Evolutionary conservation across 768 basidiomycete genomes (phyloP), one percentile per base, ranked within the genome.

Genomic region (Tylopilus rubrobrunneus): DNA sequence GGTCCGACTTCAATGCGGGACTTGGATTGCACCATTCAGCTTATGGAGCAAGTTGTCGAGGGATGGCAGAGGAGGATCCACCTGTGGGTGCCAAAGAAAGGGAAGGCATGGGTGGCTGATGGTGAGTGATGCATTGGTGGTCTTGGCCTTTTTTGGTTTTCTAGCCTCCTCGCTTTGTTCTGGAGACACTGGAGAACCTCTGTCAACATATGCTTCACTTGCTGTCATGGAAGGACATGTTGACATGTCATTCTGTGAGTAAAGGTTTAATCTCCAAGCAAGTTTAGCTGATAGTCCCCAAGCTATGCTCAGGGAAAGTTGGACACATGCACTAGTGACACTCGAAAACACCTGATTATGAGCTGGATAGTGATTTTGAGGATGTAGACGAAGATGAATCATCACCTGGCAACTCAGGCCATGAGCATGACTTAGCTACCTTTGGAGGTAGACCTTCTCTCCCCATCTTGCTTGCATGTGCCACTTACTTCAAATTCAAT

Each of bases 31-130:
- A 85, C 81, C 3, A 65, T 86, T 25, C 74, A 71, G 12, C 76
- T 80, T n/a, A 85, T 87, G 79, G 80, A 79, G 14, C 74, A 74
- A n/a, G 83, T 87, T 56, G 84, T 87, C 23, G 78, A 80, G 41
- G 67, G 67, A 42, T 57, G 44, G 14, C 0, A 31, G 68, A 55
- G 19, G 19, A 19, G 7, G 44, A 56, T 48, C 10, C 17, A 4
- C 40, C 40, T 7, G 42, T 43, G 25, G 10, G 15, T 55, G 14
- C 41, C 6, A 68, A 67, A 41, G 55, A 68, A 67, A 40, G 56
- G 49, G 2, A 63, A 48, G 44, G 57, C 59, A 2, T 56, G 23
- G 48, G 63, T 42, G 27, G 45, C 36, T 48, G 59, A 63, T 39
- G 61, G 70, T 66, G 49, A 67, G 62, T 66, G 7, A 23, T 48